Evolutionary conservation across 2,329 filamentous ascomycete species (phyloP).

Genomic region (Aspergillus nomiae): DNA sequence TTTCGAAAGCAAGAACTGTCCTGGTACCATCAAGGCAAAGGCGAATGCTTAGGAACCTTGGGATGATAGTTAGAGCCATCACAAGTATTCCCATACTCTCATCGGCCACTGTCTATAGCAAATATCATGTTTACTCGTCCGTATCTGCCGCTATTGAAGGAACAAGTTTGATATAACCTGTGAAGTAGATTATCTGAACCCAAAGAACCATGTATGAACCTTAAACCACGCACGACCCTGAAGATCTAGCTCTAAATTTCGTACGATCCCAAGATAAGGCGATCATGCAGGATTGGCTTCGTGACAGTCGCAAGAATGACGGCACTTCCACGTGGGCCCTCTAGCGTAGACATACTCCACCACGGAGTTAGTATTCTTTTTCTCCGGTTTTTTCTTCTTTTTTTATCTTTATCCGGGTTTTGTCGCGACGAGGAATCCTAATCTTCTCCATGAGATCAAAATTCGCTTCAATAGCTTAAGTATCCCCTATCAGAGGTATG

Average conservation of each 20-base stretch:
- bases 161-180: not conserved
- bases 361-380: constrained; percentile 4
- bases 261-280: not conserved
- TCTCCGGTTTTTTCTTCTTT: constrained; percentile 1
- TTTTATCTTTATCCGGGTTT: not conserved
- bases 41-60: not conserved
- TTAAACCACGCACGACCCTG: not conserved
- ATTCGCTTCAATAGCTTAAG: no score
- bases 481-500: not conserved
- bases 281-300: not conserved
- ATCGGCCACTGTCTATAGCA: not conserved
- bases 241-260: not conserved
- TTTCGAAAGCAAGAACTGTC: not conserved
- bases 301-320: not conserved
- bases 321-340: constrained; percentile 5
- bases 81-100: not conserved
- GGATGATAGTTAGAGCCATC: not conserved
- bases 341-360: not conserved
- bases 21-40: not conserved
- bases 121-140: not conserved
- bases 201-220: not conserved
- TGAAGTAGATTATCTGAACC: not conserved
- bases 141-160: not conserved
- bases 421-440: not conserved
- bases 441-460: not conserved